Base-by-base conservation (phyloP, 169 alveolate species). In the Amoebophrya sp. region DNA sequence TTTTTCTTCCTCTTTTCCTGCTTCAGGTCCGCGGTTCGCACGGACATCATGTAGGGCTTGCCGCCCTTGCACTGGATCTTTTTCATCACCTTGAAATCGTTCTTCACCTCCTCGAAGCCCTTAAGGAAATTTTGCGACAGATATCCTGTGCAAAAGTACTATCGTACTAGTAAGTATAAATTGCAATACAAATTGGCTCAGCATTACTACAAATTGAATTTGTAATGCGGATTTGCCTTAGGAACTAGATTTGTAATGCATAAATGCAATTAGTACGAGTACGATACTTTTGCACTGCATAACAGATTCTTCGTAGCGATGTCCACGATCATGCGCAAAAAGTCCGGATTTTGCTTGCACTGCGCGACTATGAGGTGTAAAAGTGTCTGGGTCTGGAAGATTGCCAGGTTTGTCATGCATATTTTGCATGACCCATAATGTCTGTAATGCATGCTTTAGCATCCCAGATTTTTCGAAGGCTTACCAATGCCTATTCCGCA, bases 251-350 rank as follows among this genome's bases (percentile, higher is more conserved):
- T 12, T 47, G 66, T 12, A 47, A 47, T 18, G 18, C 7, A 47
- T 47, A 47, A 47, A 47, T 47, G 66, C 66, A 47, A 47, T 12
- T 47, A 18, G 29, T 47, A 47, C 7, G 7, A 18, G 29, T 47
- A 18, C 66, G 29, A 47, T 47, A 47, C n/a, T n/a, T n/a, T n/a
- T n/a, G n/a, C n/a, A n/a, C n/a, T n/a, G n/a, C n/a, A n/a, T n/a
- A n/a, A n/a, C n/a, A n/a, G n/a, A n/a, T n/a, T 41, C 54, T 41
- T 41, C 54, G 54, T 41, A 41, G 54, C 54, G 18, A 66, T 66
- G 35, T 66, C 83, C 35, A 66, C 83, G 83, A 66, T 66, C 83
- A 66, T 66, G 29, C 83, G 83, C 83, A 66, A n/a, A n/a, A 66
- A 66, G 83, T 66, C 83, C 35, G 83, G 83, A 25, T 66, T 66